Base-by-base conservation (phyloP, 441 rosid genomes). In the Populus trichocarpa region DNA sequence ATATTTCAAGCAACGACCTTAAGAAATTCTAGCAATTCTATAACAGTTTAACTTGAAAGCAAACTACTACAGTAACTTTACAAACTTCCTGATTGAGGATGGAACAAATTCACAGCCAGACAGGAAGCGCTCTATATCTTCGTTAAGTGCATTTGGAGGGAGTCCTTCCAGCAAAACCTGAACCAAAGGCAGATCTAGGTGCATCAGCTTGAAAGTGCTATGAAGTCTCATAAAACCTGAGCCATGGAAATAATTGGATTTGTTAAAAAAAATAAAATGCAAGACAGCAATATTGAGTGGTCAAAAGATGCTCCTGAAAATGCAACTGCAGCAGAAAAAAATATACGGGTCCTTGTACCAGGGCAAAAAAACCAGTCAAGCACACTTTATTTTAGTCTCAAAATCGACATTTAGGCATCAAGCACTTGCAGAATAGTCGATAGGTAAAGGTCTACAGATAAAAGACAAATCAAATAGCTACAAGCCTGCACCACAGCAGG, bases 71-170 rank as follows among this genome's bases (percentile, higher is more conserved):
- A 83, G 83, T 80, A 32, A 93, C 98, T 85, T 86, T 57, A 67
- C 5, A 69, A 80, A 30, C 50, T 82, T 50, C 75, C 81, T 82
- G 73, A 89, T 79, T 71, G 95, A 85, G 40, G 92, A 88, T 33
- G 87, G 75, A 68, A 90, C 84, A 76, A 71, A 92, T 50, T 88
- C 90, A 83, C 89, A 96, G 38, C 97, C 95, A 22, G 89, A 85
- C 46, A 94, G 81, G 83, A 94, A 90, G 84, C 93, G 90, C 36
- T 94, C 97, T 28, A 91, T 69, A 75, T 96, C 98, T 28, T 94
- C 97, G 18, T 28, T 8, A 5, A 25, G 0, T 32, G 89, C 95
- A 84, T 76, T 84, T 75, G 18, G 72, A 10, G 97, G 95, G 61
- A 94, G 22, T 68, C 97, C 97, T 79, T 84, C 88, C 82, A 94